Base-by-base conservation (phyloP, 2,329 filamentous ascomycete genomes). In the Metarhizium rileyi region DNA sequence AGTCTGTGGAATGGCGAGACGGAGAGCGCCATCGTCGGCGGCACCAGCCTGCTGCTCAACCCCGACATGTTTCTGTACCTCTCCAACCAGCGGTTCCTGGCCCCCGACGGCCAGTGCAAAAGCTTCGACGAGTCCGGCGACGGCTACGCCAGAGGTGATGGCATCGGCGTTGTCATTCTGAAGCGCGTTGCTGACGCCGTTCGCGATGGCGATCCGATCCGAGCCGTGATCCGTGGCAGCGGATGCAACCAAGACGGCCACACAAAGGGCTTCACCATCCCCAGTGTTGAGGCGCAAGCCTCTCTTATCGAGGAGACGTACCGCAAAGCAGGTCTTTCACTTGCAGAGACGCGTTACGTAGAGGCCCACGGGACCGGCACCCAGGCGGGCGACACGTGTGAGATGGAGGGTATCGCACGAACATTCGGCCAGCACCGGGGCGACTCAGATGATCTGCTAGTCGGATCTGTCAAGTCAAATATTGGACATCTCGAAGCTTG, bases 331-430 rank as follows among this genome's bases (percentile, higher is more conserved):
- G 54, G 54, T 2, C 27, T 50, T 6, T 38, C 48, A 25, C 23
- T 58, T 0, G 14, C 27, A 0, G 51, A 64, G 1, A 63, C 64
- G 0, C 46, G 54, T 1, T 68, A 62, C 44, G 59, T 71, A n/a
- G 70, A 72, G 51, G 64, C 65, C 6, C 67, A 67, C 50, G 70
- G 72, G 1, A 76, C 71, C 0, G 71, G 63, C 30, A 64, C 61
- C 2, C 22, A 55, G 12, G 57, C 56, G 6, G 60, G 64, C 4
- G 60, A 63, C 18, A 59, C 63, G 1, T 55, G 61, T 8, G 63
- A 66, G 51, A 50, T 53, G 9, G 43, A 46, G 4, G 58, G 54
- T n/a, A 56, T 62, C 20, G 54, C 49, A 3, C 38, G 44, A 6
- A 50, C 54, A 12, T 55, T 61, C 38, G 27, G 46, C 3, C 33